phyloP scores from a whole-genome alignment of 306 rosid species.

The Fragaria iinumae region DNA sequence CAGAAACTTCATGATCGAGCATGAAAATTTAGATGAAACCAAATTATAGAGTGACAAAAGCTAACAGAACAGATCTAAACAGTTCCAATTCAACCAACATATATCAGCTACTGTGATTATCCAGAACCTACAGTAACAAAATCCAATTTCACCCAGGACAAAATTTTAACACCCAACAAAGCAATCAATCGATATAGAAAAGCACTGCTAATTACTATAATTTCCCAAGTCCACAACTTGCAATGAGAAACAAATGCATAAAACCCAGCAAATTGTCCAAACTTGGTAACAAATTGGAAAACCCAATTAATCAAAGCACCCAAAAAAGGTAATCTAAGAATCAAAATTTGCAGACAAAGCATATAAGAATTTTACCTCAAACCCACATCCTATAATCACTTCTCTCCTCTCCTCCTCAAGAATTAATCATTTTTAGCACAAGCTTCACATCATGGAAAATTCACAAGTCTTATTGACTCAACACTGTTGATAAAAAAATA shows the following conservation, averaged over 20 bases:
- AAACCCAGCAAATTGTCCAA: slow-evolving; percentile 25
- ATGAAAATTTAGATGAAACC: slow-evolving; percentile 4
- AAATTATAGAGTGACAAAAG: neutral
- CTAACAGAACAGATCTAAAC: slow-evolving; percentile 51
- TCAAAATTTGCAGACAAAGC: slow-evolving; percentile 31
- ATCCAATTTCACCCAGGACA: slow-evolving; percentile 28
- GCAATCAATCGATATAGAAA: slow-evolving; percentile 21
- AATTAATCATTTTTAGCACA: slow-evolving; percentile 48
- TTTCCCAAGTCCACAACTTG: slow-evolving; percentile 16
- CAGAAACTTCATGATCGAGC: slow-evolving; percentile 12
- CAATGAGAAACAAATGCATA: slow-evolving; percentile 38
- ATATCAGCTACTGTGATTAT: slow-evolving; percentile 13
- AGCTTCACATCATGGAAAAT: slow-evolving; percentile 38
- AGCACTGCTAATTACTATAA: neutral
- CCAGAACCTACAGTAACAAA: slow-evolving; percentile 31
- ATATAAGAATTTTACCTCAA: slow-evolving; percentile 64
- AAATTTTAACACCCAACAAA: slow-evolving; percentile 12
- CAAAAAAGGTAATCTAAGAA: slow-evolving; percentile 23
- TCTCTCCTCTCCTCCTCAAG: slow-evolving; percentile 35
- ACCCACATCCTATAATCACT: slow-evolving; percentile 60
- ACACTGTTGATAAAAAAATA: slow-evolving; percentile 16
- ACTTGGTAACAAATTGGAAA: slow-evolving; percentile 14
- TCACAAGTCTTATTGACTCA: slow-evolving; percentile 27
- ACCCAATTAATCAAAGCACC: slow-evolving; percentile 39
- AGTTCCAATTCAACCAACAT: slow-evolving; percentile 29